Percentiles rank a stretch among this genome's conserved stretches.
phyloP scores from a whole-genome alignment of 257 asterid species.

The Paraleonurus japonicus region DNA sequence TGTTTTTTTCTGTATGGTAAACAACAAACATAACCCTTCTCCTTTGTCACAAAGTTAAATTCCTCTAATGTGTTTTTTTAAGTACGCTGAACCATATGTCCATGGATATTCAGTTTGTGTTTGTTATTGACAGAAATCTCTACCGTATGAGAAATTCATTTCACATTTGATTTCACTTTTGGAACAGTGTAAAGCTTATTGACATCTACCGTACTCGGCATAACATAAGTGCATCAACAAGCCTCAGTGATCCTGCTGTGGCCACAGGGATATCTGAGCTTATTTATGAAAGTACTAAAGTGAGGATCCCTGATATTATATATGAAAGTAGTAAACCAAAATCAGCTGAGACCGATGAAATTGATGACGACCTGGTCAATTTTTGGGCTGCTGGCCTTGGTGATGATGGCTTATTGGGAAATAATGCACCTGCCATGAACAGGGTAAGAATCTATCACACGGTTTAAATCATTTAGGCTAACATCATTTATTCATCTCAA shows the following conservation, averaged over 20 bases:
- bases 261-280: conserved; percentile 87
- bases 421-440: conserved; percentile 81
- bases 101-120: not conserved
- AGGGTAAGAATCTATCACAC: conserved; percentile 48
- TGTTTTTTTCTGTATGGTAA: not conserved
- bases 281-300: conserved; percentile 66
- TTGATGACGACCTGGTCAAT: conserved; percentile 84
- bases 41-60: not conserved
- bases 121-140: conserved; percentile 7
- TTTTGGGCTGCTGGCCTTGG: conserved; percentile 90
- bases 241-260: conserved; percentile 84
- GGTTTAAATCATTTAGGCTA: not conserved
- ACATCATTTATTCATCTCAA: not conserved
- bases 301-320: conserved; percentile 60
- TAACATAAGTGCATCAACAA: conserved; percentile 77
- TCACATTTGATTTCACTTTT: conserved; percentile 25
- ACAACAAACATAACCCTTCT: not conserved
- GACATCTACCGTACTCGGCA: conserved; percentile 86
- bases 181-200: conserved; percentile 68
- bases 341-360: conserved; percentile 57
- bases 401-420: conserved; percentile 45
- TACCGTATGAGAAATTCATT: not conserved
- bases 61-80: not conserved
- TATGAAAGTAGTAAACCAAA: conserved; percentile 57
- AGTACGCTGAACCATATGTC: not conserved